These are phyloP conservation scores for Psophocarpus tetragonolobus DNA, from an alignment of 306 rosid genomes.

Conservation along the genomic window DNA sequence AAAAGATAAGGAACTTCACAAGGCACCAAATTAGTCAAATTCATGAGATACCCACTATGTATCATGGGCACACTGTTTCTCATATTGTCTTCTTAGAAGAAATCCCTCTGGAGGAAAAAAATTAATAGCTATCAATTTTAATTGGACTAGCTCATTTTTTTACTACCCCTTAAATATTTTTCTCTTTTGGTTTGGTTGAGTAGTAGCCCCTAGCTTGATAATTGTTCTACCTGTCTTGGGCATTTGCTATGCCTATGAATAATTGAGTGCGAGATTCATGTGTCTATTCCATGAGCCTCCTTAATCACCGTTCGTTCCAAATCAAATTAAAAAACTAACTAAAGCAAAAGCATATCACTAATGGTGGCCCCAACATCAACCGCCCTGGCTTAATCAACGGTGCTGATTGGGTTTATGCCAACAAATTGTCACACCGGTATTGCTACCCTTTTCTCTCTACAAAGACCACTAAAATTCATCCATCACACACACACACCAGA, in stretches of 20 bases:
- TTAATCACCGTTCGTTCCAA: constrained; percentile 36
- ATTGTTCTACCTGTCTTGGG: constrained; percentile 19
- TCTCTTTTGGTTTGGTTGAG: neutral
- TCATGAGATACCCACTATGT: constrained; percentile 84
- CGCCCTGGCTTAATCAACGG: constrained; percentile 49
- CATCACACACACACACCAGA: constrained; percentile 44
- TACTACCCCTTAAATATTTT: neutral
- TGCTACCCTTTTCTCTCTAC: constrained; percentile 15
- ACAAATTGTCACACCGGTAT: constrained; percentile 25
- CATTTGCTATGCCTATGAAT: constrained; percentile 31
- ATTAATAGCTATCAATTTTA: constrained; percentile 8
- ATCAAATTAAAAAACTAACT: constrained; percentile 23
- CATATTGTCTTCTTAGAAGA: constrained; percentile 13
- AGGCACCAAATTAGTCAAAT: constrained; percentile 65
- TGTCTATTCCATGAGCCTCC: constrained; percentile 38
- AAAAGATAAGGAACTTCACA: constrained; percentile 39
- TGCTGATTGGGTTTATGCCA: constrained; percentile 38
- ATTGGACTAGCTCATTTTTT: constrained; percentile 2
- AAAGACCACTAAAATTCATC: constrained; percentile 42
- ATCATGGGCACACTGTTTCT: constrained; percentile 50
- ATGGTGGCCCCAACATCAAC: constrained; percentile 33
- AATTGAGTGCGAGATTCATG: constrained; percentile 34
- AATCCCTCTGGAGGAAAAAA: neutral
- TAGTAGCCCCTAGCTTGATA: constrained; percentile 14
- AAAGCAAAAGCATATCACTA: constrained; percentile 34